Conservation (phyloP, 306 rosid genomes). For the Begonia masoniana region DNA sequence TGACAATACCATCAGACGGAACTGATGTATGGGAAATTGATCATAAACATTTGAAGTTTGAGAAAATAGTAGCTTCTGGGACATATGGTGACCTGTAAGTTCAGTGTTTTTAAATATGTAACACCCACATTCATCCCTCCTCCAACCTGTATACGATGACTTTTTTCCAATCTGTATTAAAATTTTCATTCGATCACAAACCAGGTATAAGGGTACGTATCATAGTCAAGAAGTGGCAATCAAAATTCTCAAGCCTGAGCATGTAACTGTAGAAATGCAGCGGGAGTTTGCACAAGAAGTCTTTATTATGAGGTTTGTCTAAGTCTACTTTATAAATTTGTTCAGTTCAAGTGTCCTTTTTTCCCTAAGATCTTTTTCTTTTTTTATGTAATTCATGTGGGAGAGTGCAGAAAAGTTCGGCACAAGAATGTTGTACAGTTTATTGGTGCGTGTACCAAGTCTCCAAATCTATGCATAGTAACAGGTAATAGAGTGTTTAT, state of each 20-base stretch:
- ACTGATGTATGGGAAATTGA: conserved; percentile 95
- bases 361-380: neutral
- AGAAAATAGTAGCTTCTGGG: conserved; percentile 76
- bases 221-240: conserved; percentile 95
- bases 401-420: conserved; percentile 78
- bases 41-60: conserved; percentile 59
- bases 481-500: conserved; percentile 6
- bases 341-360: neutral
- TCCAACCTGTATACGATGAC: neutral
- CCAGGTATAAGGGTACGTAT: conserved; percentile 80
- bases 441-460: neutral
- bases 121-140: no score
- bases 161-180: no score
- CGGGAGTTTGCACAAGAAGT: conserved; percentile 90
- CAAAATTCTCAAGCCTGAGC: conserved; percentile 84
- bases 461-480: conserved; percentile 2
- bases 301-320: conserved; percentile 76
- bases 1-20: conserved; percentile 81
- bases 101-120: neutral
- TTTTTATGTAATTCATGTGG: conserved; percentile 11
- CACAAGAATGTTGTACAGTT: conserved; percentile 22
- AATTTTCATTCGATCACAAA: conserved; percentile 10
- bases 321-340: neutral
- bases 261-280: conserved; percentile 70
- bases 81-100: conserved; percentile 95